phyloP scores from a whole-genome alignment of 345 rosid species.

The Camelina hispida region DNA sequence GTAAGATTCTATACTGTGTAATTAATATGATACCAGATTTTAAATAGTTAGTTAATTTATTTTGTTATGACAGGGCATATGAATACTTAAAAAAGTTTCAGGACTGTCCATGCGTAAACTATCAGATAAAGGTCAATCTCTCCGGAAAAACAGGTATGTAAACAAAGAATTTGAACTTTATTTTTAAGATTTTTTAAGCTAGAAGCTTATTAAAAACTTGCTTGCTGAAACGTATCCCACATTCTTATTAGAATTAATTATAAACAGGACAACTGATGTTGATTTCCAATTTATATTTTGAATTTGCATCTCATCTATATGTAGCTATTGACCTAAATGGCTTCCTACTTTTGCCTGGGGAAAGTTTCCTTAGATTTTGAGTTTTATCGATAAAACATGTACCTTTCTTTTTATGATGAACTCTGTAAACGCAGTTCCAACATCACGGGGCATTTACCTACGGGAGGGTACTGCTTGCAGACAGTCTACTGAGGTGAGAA shows the following conservation, averaged over 20 bases:
- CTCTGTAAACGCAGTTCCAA: constrained; percentile 65
- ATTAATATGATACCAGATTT: constrained; percentile 27
- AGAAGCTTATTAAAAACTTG: constrained; percentile 15
- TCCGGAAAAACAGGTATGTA: constrained; percentile 85
- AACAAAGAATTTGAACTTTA: constrained; percentile 15
- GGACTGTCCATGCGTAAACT: constrained; percentile 64
- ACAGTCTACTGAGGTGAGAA: constrained; percentile 79
- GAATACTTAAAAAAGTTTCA: constrained; percentile 67
- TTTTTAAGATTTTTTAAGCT: constrained; percentile 22
- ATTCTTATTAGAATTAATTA: constrained; percentile 15
- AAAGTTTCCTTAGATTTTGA: neutral
- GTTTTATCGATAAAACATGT: neutral
- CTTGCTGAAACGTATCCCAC: constrained; percentile 30
- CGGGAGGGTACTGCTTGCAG: constrained; percentile 75
- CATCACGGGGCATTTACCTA: constrained; percentile 86
- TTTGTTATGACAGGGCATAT: constrained; percentile 67
- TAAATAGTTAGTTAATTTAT: constrained; percentile 36
- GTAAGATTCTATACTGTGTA: constrained; percentile 51
- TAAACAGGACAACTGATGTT: constrained; percentile 9
- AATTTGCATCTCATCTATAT: constrained; percentile 25
- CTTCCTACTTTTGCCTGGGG: constrained; percentile 5
- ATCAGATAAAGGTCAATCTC: constrained; percentile 74
- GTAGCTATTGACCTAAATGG: constrained; percentile 16
- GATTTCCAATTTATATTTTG: constrained; percentile 22
- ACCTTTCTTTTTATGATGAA: constrained; percentile 19